Evolutionary conservation across 2,329 filamentous ascomycete genomes (phyloP), one percentile per base, ranked within the genome.

Genomic region (Hypomyces perniciosus): DNA sequence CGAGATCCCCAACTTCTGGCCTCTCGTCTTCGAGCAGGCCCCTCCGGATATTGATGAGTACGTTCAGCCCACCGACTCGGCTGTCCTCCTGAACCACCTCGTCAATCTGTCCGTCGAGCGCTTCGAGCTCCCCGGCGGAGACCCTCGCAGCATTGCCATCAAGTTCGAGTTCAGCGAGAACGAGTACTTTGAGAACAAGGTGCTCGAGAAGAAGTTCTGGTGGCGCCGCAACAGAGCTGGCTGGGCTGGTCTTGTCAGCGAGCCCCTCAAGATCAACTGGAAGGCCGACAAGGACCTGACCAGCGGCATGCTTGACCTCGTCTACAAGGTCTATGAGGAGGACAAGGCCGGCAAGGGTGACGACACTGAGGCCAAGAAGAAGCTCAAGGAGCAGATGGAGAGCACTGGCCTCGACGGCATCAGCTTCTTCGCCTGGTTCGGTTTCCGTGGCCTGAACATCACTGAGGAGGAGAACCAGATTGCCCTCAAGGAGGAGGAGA

Each of bases 401-500:
- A 72, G 74, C 56, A 83, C 78, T 12, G 79, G 80, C 43, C 77
- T 86, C 55, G 82, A 81, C 42, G 83, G 79, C 5, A 65, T 84
- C 46, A 90, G 85, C 71, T 96, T 96, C 78, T 96, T 96, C 66
- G 82, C 84, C 52, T 93, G 86, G 80, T 96, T 96, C 67, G 88
- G 86, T 48, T 96, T 85, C 73, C 81, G 78, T 55, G 88, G 83
- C 57, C 74, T 80, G 56, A 81, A 80, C 62, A 73, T 96, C 60
- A 81, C 79, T 43, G 85, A 81, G 2, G 86, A 88, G 68, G 87
- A 54, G 52, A 54, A 46, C 52, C 27, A 48, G 52, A 45, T 38
- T 20, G 52, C 52, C 44, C 10, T 52, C 45, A 54, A 54, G 52
- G 52, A 54, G 49, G 48, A 54, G 48, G 40, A 54, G 44, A 49